phyloP scores from a whole-genome alignment of 148 eudicot species.

The Amaranthus hypochondriacus region DNA sequence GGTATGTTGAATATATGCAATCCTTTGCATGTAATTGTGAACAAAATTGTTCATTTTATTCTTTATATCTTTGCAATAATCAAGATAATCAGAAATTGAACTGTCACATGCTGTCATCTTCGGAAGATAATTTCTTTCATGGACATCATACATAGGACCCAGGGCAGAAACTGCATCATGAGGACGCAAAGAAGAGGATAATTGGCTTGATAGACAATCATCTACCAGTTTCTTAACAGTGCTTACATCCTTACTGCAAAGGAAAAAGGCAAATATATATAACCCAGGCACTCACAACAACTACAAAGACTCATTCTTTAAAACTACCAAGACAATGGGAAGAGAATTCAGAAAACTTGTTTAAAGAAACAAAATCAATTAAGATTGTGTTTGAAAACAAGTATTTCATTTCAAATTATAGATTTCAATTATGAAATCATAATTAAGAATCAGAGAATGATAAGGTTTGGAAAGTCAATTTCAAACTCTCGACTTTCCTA shows the following conservation, averaged over 20 bases:
- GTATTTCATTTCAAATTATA: too few species aligned
- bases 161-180: constrained; percentile 98
- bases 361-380: not conserved
- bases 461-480: too few species aligned
- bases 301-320: not conserved
- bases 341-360: not conserved
- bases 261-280: not conserved
- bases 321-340: not conserved
- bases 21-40: constrained; percentile 87
- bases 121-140: constrained; percentile 76
- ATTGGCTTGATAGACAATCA: constrained; percentile 55
- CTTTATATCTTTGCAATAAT: constrained; percentile 60
- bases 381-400: not conserved
- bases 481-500: too few species aligned
- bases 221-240: constrained; percentile 77
- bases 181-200: constrained; percentile 78
- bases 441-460: too few species aligned
- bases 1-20: constrained; percentile 78
- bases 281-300: not conserved
- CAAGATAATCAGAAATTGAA: constrained; percentile 60
- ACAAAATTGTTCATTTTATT: constrained; percentile 84
- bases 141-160: constrained; percentile 92
- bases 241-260: constrained; percentile 78
- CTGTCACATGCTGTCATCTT: constrained; percentile 71
- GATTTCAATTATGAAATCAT: too few species aligned